Evolutionary conservation across 345 rosid species (phyloP).

Genomic region (Rhodamnia rubescens): DNA sequence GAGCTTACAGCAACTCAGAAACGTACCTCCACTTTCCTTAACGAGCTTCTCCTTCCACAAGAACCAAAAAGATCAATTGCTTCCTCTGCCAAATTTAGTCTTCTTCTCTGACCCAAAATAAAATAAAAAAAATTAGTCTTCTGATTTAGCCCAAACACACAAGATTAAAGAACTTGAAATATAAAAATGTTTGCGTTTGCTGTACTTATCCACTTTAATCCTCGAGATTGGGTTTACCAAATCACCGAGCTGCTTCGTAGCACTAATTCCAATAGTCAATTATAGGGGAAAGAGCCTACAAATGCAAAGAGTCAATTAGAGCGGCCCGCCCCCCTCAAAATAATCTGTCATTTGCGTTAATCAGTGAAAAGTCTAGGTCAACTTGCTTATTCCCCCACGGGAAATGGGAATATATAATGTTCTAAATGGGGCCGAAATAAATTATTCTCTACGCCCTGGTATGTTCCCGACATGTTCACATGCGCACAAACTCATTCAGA

Average conservation of each 20-base stretch:
- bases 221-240: no score
- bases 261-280: neutral
- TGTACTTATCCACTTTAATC: no score
- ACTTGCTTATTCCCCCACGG: neutral
- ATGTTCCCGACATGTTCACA: neutral
- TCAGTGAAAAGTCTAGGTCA: neutral
- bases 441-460: neutral
- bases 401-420: neutral
- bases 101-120: no score
- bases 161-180: no score
- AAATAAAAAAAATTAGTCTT: neutral
- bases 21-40: neutral
- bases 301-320: neutral
- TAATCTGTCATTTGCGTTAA: no score
- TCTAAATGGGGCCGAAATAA: neutral
- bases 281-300: neutral
- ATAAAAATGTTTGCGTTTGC: no score
- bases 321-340: fast-evolving
- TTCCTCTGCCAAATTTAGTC: neutral
- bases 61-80: neutral
- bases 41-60: neutral
- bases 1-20: neutral
- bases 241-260: no score
- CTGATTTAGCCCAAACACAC: neutral
- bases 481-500: neutral